Evolutionary conservation across 768 basidiomycete species (phyloP), one percentile per base, ranked within the genome.

Genomic region (Grammothele lineata): DNA sequence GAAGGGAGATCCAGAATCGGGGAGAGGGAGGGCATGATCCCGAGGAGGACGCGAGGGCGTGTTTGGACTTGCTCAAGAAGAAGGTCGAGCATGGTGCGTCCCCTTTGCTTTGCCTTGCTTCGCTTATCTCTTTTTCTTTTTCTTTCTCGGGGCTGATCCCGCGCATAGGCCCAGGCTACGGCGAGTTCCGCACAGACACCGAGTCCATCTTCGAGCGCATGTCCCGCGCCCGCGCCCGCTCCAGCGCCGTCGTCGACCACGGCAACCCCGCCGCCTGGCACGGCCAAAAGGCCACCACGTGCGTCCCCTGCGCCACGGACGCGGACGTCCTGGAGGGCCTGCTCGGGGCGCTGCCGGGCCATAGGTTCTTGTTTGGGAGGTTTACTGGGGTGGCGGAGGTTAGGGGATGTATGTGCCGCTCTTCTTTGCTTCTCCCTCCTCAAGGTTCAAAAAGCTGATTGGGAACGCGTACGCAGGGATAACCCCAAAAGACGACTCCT

Each of bases 1-100:
- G 78, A 10, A 78, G 87, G 41, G 89, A 93, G 56, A 98, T 99
- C 35, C 95, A 98, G 65, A 80, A 76, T 0, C 70, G 78, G 0
- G 91, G 90, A 0, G 85, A 87, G 40, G 87, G 85, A 2, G 92
- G 92, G 3, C 95, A 98, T 63, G 88, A 96, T 53, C 91, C 93
- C 2, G 90, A 93, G 57, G 95, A 98, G 62, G 95, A 98, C 57
- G 94, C 95, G 0, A 72, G 85, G 17, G 87, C 94, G 0, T 93
- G 92, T 57, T 55, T 92, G 9, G 92, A 95, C 50, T 70, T 99
- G 24, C 62, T 99, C 18, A 76, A 78, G 59, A 80, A 85, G 61
- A 97, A 99, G 66, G 57, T 96, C 18, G 77, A 81, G 39, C 71
- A 81, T 52, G 92, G 87, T 64, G 66, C 65, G 62, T 55, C 24